Conservation (phyloP, 768 basidiomycete genomes). For the Russula griseocarnosa region DNA sequence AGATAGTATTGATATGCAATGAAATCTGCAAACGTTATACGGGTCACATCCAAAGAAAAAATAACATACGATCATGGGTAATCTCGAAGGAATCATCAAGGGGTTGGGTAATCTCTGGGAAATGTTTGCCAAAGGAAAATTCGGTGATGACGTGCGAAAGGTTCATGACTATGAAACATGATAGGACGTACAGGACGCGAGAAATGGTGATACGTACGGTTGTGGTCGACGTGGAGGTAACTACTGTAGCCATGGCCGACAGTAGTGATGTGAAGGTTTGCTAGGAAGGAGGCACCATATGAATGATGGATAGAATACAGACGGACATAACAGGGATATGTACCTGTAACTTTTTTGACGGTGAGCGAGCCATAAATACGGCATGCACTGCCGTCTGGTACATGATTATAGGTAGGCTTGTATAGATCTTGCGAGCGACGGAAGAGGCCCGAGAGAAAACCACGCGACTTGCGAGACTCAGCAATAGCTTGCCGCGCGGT, state of each 20-base stretch:
- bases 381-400: constrained; percentile 70
- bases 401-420: constrained; percentile 70
- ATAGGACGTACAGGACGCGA: background rate
- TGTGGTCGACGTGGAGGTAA: constrained; percentile 82
- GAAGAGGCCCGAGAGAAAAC: constrained; percentile 60
- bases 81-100: constrained; percentile 86
- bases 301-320: background rate
- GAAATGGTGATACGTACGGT: constrained; percentile 46
- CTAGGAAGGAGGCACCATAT: constrained; percentile 35
- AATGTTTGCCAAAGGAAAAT: constrained; percentile 94
- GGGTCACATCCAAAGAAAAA: constrained; percentile 4
- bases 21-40: constrained; percentile 52
- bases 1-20: constrained; percentile 93
- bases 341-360: constrained; percentile 89
- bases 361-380: constrained; percentile 76
- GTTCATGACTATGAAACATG: constrained; percentile 73
- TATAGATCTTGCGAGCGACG: constrained; percentile 45
- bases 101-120: constrained; percentile 93
- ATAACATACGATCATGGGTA: constrained; percentile 59
- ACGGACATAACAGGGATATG: constrained; percentile 11
- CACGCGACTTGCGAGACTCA: constrained; percentile 71
- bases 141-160: constrained; percentile 94
- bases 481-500: constrained; percentile 67
- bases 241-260: constrained; percentile 93
- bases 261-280: constrained; percentile 92